phyloP scores from a whole-genome alignment of 176 grass and related monocot genomes.

The Cenchrus americanus region DNA sequence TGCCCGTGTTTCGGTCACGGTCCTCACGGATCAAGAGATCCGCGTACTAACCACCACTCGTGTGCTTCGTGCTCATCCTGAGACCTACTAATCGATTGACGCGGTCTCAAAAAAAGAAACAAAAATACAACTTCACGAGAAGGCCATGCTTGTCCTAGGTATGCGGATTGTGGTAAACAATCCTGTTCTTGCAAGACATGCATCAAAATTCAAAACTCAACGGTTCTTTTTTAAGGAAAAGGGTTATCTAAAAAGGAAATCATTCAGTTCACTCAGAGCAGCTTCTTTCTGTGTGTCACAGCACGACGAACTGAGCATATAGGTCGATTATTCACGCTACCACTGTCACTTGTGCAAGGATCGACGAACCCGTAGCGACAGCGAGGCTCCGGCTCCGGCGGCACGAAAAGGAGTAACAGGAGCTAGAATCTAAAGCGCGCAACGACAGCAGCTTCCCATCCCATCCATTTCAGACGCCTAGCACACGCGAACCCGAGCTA shows the following conservation, averaged over 20 bases:
- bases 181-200: neutral
- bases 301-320: neutral
- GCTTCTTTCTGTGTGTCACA: neutral
- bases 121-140: neutral
- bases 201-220: neutral
- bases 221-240: neutral
- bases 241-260: neutral
- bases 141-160: neutral
- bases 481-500: neutral
- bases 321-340: neutral
- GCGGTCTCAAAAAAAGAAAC: neutral
- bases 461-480: neutral
- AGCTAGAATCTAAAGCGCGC: neutral
- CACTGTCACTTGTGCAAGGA: neutral
- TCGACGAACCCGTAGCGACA: neutral
- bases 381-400: neutral
- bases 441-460: neutral
- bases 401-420: neutral
- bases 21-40: conserved; percentile 1
- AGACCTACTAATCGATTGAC: neutral
- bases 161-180: neutral
- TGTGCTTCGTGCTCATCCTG: conserved; percentile 9
- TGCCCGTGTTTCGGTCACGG: neutral
- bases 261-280: conserved; percentile 2
- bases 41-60: conserved; percentile 20